phyloP scores from a whole-genome alignment of 2,329 filamentous ascomycete genomes.

The Epichloe baconii region DNA sequence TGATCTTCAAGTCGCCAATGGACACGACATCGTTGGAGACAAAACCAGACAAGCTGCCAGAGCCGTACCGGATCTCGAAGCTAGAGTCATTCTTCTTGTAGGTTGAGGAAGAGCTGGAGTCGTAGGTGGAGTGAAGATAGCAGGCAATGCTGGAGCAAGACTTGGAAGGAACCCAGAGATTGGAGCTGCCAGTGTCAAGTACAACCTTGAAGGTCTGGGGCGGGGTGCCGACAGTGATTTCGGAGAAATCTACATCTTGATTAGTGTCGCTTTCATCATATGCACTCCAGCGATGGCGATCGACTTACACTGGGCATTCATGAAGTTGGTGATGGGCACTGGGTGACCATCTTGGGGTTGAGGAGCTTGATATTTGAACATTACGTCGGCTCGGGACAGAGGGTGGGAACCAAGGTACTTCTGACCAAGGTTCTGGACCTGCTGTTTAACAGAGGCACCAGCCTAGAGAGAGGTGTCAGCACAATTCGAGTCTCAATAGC shows the following conservation, averaged over 20 bases:
- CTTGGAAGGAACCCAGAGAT: constrained; percentile 91
- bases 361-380: constrained; percentile 65
- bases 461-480: constrained; percentile 35
- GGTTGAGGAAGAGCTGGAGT: constrained; percentile 75
- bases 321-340: constrained; percentile 89
- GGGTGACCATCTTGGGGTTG: constrained; percentile 57
- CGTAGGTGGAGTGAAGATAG: constrained; percentile 95
- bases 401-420: constrained; percentile 84
- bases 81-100: constrained; percentile 88
- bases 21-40: constrained; percentile 76
- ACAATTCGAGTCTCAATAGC: background rate
- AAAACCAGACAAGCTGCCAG: constrained; percentile 84
- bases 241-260: constrained; percentile 67
- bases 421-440: constrained; percentile 74
- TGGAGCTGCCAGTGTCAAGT: constrained; percentile 95
- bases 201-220: constrained; percentile 97
- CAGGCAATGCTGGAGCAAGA: constrained; percentile 93
- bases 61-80: constrained; percentile 93
- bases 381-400: constrained; percentile 54
- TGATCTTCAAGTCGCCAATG: constrained; percentile 81
- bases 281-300: background rate
- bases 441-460: constrained; percentile 64
- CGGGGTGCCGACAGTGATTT: constrained; percentile 84
- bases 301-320: constrained; percentile 91
- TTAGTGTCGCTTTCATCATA: background rate